Conservation (phyloP, 2,329 filamentous ascomycete species). For the Alternaria ventricosa region DNA sequence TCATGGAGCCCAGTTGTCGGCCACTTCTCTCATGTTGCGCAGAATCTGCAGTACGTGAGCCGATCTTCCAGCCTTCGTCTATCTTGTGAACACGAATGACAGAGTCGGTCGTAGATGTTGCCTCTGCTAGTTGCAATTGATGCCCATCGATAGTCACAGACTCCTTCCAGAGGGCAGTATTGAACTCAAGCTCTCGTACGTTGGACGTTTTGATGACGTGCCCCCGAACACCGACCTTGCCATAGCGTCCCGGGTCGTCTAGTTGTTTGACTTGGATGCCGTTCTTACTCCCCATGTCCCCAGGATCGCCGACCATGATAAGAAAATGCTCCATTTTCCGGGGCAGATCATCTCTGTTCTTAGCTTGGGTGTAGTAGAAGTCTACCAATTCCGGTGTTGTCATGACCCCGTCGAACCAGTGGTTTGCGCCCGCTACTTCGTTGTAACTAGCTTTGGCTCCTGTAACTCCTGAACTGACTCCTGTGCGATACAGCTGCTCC, state of each 20-base stretch:
- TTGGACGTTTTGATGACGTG: constrained; percentile 43
- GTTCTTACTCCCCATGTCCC: constrained; percentile 59
- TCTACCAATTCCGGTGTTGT: constrained; percentile 56
- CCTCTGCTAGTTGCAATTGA: constrained; percentile 14
- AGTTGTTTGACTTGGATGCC: constrained; percentile 60
- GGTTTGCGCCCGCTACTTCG: constrained; percentile 50
- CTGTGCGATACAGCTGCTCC: constrained; percentile 50
- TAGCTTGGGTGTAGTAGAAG: constrained; percentile 55
- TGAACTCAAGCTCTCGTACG: constrained; percentile 39
- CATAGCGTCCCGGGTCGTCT: constrained; percentile 58
- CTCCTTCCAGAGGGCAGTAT: constrained; percentile 21
- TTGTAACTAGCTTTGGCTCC: constrained; percentile 54
- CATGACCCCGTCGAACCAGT: constrained; percentile 53
- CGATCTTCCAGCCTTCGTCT: constrained; percentile 10
- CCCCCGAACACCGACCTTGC: constrained; percentile 54
- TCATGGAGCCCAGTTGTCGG: constrained; percentile 60
- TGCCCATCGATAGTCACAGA: constrained; percentile 32
- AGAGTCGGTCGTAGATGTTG: not conserved
- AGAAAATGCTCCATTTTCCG: constrained; percentile 50
- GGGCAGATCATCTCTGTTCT: constrained; percentile 20
- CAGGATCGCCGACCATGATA: constrained; percentile 59
- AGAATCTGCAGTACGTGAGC: not conserved
- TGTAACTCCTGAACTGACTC: constrained; percentile 31
- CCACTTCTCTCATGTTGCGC: constrained; percentile 46
- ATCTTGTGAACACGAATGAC: not conserved